Conservation (phyloP, 495 filamentous ascomycete species). For the Trichocladium uniseriatum region DNA sequence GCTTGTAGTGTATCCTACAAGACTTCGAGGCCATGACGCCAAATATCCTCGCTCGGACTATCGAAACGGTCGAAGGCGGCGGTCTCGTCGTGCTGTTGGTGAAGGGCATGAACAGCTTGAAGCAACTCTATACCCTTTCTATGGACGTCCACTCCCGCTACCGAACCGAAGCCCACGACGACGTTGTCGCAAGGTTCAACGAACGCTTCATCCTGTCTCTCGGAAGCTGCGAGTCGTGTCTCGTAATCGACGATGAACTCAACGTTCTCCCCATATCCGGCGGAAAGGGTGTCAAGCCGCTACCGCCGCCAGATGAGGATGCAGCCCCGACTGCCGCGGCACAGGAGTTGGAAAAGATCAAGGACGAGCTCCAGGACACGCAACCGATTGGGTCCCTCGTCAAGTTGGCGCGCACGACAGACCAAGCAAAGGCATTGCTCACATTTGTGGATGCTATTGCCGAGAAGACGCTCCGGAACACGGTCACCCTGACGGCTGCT, state of each 20-base stretch:
- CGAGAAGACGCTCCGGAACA: constrained; percentile 90
- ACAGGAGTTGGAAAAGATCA: constrained; percentile 75
- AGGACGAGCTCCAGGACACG: constrained; percentile 74
- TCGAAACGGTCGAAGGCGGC: constrained; percentile 97
- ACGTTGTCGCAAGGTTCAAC: constrained; percentile 94
- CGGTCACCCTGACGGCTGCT: constrained; percentile 86
- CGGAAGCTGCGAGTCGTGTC: constrained; percentile 84
- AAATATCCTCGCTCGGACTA: constrained; percentile 85
- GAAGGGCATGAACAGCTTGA: constrained; percentile 94
- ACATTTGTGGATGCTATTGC: constrained; percentile 95
- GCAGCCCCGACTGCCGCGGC: constrained; percentile 55
- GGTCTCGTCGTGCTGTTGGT: constrained; percentile 83
- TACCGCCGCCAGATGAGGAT: constrained; percentile 64
- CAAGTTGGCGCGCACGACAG: constrained; percentile 75
- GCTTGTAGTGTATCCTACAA: constrained; percentile 67
- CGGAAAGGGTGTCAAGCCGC: constrained; percentile 78
- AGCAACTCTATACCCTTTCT: constrained; percentile 91
- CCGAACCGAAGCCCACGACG: constrained; percentile 90
- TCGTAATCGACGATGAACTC: constrained; percentile 95
- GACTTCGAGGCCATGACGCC: constrained; percentile 98
- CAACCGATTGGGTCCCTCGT: constrained; percentile 80
- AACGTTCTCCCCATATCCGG: constrained; percentile 97
- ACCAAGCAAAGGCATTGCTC: constrained; percentile 89
- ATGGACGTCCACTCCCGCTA: constrained; percentile 99
- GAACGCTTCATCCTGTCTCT: constrained; percentile 94